These are phyloP conservation scores for Earliella scabrosa DNA, from an alignment of 1,284 basidiomycete species.

Conservation along the genomic window DNA sequence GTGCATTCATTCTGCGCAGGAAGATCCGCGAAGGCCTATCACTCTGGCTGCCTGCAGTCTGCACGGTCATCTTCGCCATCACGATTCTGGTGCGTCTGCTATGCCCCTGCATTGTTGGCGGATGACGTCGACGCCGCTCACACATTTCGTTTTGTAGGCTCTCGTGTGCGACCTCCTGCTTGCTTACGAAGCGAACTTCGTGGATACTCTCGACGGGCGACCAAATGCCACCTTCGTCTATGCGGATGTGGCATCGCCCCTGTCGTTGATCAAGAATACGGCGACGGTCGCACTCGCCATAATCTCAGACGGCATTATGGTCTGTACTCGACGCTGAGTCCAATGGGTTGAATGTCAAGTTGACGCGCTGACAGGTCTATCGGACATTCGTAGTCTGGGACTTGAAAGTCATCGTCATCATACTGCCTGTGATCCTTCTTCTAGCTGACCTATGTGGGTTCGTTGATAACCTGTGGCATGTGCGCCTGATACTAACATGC, in stretches of 20 bases:
- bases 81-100: neutral
- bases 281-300: neutral
- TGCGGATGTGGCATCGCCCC: neutral
- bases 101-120: neutral
- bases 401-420: neutral
- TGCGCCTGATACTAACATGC: neutral
- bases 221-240: neutral
- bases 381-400: constrained; percentile 8
- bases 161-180: neutral
- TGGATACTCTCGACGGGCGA: neutral
- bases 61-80: neutral
- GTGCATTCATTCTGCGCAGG: neutral
- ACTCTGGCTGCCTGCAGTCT: neutral
- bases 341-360: neutral
- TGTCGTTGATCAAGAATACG: constrained; percentile 1
- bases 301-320: constrained; percentile 5
- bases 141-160: neutral
- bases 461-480: neutral
- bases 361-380: neutral
- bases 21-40: constrained; percentile 1
- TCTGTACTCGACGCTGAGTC: neutral
- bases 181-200: neutral
- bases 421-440: neutral
- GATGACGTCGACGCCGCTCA: neutral
- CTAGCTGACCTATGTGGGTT: neutral